Percentiles rank a stretch among this genome's conserved stretches.
Conservation (phyloP, 2,329 filamentous ascomycete species). For the Trematosphaeria pertusa region DNA sequence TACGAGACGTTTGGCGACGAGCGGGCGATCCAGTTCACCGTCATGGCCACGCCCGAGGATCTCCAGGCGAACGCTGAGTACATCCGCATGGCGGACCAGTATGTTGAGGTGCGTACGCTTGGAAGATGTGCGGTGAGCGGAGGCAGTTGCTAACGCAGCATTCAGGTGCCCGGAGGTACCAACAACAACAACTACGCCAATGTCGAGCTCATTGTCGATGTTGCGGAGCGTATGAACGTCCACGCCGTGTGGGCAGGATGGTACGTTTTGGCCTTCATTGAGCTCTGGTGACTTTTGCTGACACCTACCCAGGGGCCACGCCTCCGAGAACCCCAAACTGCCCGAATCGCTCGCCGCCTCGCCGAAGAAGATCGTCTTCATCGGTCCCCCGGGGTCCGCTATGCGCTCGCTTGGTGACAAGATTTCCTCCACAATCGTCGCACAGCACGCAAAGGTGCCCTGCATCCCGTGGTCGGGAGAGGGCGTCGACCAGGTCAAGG, state of each 20-base stretch:
- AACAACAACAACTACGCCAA: conserved; percentile 99
- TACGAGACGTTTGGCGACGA: conserved; percentile 99
- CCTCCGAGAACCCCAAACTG: conserved; percentile 97
- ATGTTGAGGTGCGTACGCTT: conserved; percentile 74
- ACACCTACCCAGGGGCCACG: conserved; percentile 69
- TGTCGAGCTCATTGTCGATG: conserved; percentile 97
- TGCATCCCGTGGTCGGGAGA: conserved; percentile 99
- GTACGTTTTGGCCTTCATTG: conserved; percentile 59
- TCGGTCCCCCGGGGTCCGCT: conserved; percentile 94
- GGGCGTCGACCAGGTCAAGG: conserved; percentile 79
- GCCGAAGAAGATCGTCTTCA: conserved; percentile 98
- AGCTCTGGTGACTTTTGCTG: conserved; percentile 15
- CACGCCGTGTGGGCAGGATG: conserved; percentile 99
- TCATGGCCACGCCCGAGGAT: conserved; percentile 99
- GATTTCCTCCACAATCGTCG: conserved; percentile 98
- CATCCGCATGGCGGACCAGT: conserved; percentile 99
- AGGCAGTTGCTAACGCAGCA: conserved; percentile 25
- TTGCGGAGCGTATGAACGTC: conserved; percentile 97
- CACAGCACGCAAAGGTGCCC: conserved; percentile 93
- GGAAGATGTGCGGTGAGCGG: not conserved
- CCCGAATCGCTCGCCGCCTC: conserved; percentile 95
- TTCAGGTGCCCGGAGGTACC: conserved; percentile 87
- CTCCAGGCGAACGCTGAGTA: conserved; percentile 97
- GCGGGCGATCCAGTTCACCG: conserved; percentile 97
- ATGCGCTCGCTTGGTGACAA: conserved; percentile 99